Conservation (phyloP, 768 basidiomycete species). For the Xerocomus spinulosus region DNA sequence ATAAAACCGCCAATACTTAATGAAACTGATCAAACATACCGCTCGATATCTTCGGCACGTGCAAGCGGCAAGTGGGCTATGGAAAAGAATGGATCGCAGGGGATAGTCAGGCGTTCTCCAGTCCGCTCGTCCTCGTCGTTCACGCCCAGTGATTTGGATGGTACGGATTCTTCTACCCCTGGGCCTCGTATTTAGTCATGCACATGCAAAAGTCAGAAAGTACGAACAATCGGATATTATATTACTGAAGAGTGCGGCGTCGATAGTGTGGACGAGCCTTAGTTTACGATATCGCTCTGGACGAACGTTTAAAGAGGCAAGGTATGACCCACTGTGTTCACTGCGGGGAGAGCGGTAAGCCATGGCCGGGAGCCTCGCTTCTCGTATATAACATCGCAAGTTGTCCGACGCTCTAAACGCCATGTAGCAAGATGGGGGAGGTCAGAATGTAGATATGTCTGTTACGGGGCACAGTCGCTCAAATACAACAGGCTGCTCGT, state of each 20-base stretch:
- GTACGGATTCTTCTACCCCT: constrained; percentile 41
- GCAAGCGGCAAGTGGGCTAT: constrained; percentile 33
- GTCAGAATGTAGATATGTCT: neutral
- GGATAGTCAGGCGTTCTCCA: constrained; percentile 41
- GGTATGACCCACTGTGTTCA: constrained; percentile 16
- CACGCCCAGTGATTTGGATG: constrained; percentile 31
- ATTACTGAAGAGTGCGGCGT: constrained; percentile 28
- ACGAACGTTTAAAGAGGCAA: constrained; percentile 33
- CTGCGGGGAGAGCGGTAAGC: constrained; percentile 32
- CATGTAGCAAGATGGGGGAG: constrained; percentile 10
- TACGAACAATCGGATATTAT: constrained; percentile 38
- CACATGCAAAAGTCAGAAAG: neutral
- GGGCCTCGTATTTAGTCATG: constrained; percentile 6
- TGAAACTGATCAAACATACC: constrained; percentile 30
- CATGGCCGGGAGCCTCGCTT: constrained; percentile 44
- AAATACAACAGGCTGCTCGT: no score
- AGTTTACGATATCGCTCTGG: constrained; percentile 50
- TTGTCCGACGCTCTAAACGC: constrained; percentile 37
- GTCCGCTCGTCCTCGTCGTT: constrained; percentile 37
- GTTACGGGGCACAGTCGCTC: no score
- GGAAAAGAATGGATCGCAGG: constrained; percentile 37
- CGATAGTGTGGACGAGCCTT: constrained; percentile 41
- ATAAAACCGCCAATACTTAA: constrained; percentile 1
- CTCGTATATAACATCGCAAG: constrained; percentile 44
- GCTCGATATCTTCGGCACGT: constrained; percentile 39